phyloP scores from a whole-genome alignment of 306 rosid species.

The Delonix regia region DNA sequence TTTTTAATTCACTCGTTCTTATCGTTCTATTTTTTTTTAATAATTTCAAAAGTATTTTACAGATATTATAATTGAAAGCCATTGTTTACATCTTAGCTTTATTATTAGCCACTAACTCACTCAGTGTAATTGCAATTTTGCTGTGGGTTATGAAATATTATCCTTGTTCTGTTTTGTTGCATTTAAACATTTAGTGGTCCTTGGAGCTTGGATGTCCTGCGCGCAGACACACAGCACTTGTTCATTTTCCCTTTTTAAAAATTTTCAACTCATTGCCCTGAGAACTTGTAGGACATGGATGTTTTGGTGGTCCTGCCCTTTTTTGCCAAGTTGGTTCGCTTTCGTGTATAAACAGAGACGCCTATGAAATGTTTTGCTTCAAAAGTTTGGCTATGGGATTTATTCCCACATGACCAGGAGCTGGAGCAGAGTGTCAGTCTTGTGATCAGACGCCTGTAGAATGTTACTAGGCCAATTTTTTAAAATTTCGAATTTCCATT shows the following conservation, averaged over 20 bases:
- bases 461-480: too few relatives aligned
- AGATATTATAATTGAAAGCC: too few relatives aligned
- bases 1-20: too few relatives aligned
- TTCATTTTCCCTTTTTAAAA: background rate
- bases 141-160: background rate
- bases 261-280: background rate
- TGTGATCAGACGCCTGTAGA: background rate
- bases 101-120: constrained; percentile 25
- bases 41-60: too few relatives aligned
- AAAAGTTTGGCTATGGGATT: background rate
- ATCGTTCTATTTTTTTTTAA: too few relatives aligned
- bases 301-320: background rate
- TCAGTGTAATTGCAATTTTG: constrained; percentile 17
- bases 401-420: background rate
- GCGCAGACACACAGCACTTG: background rate
- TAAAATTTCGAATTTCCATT: too few relatives aligned
- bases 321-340: background rate
- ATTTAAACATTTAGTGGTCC: background rate
- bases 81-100: background rate
- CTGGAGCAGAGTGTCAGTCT: background rate
- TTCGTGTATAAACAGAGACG: background rate
- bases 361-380: background rate
- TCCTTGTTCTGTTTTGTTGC: background rate
- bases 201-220: background rate
- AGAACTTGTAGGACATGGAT: background rate